Base-by-base conservation (phyloP, 805 yeast genomes). In the Schwanniomyces yamadae region DNA sequence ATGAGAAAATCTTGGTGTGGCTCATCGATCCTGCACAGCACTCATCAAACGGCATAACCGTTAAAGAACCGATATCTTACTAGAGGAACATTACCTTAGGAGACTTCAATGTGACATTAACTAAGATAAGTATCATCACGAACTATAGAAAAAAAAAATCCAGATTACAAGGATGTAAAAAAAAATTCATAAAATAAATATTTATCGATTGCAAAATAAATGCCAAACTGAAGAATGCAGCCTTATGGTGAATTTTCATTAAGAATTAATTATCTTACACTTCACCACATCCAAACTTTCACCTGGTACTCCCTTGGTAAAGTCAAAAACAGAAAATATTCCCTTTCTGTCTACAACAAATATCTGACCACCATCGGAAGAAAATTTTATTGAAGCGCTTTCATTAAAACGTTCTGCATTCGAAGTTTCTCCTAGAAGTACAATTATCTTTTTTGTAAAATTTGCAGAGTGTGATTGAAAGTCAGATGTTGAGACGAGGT, bases 271-370 rank as follows among this genome's bases (percentile, higher is more conserved):
- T 26, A 79, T 74, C 54, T 81, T 82, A 60, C 85, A 79, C 53
- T 82, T 75, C 3, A 84, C 74, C 6, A 83, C 81, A 12, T 79
- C 82, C 16, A 71, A 73, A 46, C 78, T 80, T 44, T 79, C 81
- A 4, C 73, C 72, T 9, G 93, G 93, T 15, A 81, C 59, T 2
- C 95, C 96, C 35, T 88, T 90, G 10, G 93, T 84, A 61, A 89
- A 90, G 60, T 90, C 97, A 47, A 84, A 86, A 21, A 89, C 76
- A 43, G 81, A 80, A 30, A 89, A 62, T 0, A 78, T 59, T 0
- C 97, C 97, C 50, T 84, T 86, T 26, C 96, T 66, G 57, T 90
- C 98, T 11, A 88, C 72, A 4, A 79, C 73, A 47, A 78, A 82
- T 13, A 90, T 65, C 42, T 80, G 80, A 31, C 89, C 89, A 0